Conservation (phyloP, 345 rosid species). For the Citrus trifoliata region DNA sequence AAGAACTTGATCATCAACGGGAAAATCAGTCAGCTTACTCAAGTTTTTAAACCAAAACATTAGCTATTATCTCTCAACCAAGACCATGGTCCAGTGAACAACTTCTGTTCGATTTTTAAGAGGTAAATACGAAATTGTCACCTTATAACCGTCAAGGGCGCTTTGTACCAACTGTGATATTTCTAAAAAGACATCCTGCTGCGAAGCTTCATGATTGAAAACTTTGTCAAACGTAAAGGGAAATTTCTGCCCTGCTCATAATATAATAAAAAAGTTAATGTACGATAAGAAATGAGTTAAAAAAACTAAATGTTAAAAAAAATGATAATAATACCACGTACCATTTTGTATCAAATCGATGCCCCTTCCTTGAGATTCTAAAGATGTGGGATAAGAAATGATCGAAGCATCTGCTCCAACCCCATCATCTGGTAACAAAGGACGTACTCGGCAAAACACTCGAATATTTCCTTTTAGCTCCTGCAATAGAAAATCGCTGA, state of each 20-base stretch:
- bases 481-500: slow-evolving; percentile 30
- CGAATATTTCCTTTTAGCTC: slow-evolving; percentile 98
- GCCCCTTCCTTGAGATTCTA: slow-evolving; percentile 74
- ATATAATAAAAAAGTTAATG: neutral
- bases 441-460: slow-evolving; percentile 94
- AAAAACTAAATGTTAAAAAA: neutral
- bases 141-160: slow-evolving; percentile 98
- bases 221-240: slow-evolving; percentile 96
- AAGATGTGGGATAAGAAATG: slow-evolving; percentile 64
- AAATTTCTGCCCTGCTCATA: slow-evolving; percentile 62
- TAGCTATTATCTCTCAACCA: neutral
- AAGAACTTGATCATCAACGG: neutral
- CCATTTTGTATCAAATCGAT: slow-evolving; percentile 81
- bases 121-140: slow-evolving; percentile 12
- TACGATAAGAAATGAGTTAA: neutral
- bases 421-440: slow-evolving; percentile 73
- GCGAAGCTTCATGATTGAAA: slow-evolving; percentile 78
- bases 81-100: neutral
- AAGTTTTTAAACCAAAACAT: neutral
- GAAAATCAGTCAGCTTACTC: neutral
- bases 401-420: slow-evolving; percentile 47
- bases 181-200: slow-evolving; percentile 83
- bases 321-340: slow-evolving; percentile 14
- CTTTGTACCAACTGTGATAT: slow-evolving; percentile 94
- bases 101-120: neutral